These are phyloP conservation scores for Aspergillus wentii DNA, from an alignment of 495 filamentous ascomycete genomes.

Conservation along the genomic window DNA sequence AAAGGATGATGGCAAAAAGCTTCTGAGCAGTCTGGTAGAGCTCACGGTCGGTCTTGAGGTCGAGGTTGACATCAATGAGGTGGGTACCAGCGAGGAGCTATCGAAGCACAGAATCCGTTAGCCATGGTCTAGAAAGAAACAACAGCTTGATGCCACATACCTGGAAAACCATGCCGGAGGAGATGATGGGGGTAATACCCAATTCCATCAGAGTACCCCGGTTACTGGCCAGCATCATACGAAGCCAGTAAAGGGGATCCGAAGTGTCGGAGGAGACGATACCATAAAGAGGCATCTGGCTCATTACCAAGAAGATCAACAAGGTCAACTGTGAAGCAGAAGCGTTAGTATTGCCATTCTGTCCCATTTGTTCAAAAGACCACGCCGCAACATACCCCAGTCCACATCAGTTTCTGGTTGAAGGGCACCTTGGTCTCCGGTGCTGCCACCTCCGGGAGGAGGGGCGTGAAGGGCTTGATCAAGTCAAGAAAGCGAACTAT, in stretches of 20 bases:
- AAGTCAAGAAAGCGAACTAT: constrained; percentile 98
- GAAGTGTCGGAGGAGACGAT: constrained; percentile 96
- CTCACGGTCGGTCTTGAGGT: constrained; percentile 98
- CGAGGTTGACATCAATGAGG: constrained; percentile 98
- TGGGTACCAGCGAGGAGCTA: constrained; percentile 96
- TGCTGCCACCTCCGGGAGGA: constrained; percentile 97
- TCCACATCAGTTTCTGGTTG: constrained; percentile 99
- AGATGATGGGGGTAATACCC: constrained; percentile 98
- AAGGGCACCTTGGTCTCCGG: constrained; percentile 96
- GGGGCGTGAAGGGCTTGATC: constrained; percentile 98
- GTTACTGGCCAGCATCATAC: constrained; percentile 99
- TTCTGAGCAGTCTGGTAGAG: constrained; percentile 99
- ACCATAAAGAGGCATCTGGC: constrained; percentile 96
- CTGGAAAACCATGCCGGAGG: constrained; percentile 99
- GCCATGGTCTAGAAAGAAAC: not conserved
- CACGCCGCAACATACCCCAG: constrained; percentile 54
- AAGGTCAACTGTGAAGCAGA: constrained; percentile 77
- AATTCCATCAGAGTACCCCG: constrained; percentile 98
- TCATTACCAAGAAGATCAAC: constrained; percentile 99
- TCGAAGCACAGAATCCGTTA: not conserved
- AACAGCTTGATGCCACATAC: constrained; percentile 26
- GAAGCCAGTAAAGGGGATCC: constrained; percentile 98
- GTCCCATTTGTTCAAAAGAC: not conserved
- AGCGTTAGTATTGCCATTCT: constrained; percentile 28
- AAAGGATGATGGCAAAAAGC: constrained; percentile 96